Conservation (phyloP, 208 protist species). For the Endotrypanum monterogeii region DNA sequence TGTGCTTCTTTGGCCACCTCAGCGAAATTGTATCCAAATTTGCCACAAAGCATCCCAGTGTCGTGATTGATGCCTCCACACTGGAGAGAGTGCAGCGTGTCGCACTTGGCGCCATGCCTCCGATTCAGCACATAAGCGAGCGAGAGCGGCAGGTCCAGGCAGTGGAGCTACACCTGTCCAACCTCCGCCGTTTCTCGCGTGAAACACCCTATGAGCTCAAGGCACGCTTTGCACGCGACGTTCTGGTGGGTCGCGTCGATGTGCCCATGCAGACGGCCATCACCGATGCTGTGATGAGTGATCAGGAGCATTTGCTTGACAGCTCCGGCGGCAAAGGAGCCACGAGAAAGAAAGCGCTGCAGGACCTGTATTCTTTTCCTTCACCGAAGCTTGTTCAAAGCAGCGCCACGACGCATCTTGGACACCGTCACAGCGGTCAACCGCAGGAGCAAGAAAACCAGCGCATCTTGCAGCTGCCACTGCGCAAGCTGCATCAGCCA, state of each 20-base stretch:
- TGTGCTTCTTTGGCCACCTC: constrained; percentile 27
- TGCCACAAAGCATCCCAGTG: constrained; percentile 48
- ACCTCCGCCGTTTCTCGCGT: constrained; percentile 31
- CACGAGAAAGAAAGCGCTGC: background rate
- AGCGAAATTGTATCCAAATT: constrained; percentile 20
- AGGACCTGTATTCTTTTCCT: background rate
- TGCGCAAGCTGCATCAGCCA: constrained; percentile 7
- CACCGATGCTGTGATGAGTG: constrained; percentile 22
- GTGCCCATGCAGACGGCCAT: constrained; percentile 40
- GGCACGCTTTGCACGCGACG: constrained; percentile 15
- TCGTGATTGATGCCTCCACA: constrained; percentile 47
- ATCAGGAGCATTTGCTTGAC: background rate
- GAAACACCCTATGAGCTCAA: constrained; percentile 9
- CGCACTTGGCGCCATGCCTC: constrained; percentile 40
- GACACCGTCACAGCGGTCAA: background rate
- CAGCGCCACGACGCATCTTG: background rate
- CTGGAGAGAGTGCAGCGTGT: constrained; percentile 38
- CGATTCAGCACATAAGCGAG: constrained; percentile 19
- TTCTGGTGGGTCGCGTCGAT: constrained; percentile 11
- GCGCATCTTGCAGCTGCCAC: background rate
- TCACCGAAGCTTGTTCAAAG: background rate
- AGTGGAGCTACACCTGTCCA: constrained; percentile 35
- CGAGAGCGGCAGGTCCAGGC: constrained; percentile 27
- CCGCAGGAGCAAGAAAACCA: background rate
- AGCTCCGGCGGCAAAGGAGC: background rate